Percentiles rank a stretch among this genome's conserved stretches.
phyloP scores from a whole-genome alignment of 768 basidiomycete species.

The Xanthoconium purpureum region DNA sequence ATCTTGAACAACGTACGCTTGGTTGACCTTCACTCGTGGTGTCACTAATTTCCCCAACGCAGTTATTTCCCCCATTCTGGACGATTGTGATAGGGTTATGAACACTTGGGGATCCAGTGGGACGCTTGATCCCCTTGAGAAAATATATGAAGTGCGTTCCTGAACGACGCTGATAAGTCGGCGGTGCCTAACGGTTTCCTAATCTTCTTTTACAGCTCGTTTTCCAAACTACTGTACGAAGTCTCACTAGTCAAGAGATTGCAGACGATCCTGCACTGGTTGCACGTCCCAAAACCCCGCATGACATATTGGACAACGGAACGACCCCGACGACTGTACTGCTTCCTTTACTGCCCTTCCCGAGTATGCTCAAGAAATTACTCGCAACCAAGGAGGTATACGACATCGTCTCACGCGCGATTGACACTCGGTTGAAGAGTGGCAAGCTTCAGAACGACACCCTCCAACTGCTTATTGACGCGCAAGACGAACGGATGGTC shows the following conservation, averaged over 20 bases:
- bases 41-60: constrained; percentile 11
- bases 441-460: constrained; percentile 61
- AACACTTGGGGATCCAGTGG: constrained; percentile 64
- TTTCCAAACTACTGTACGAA: constrained; percentile 72
- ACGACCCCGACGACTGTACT: constrained; percentile 73
- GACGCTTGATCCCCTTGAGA: constrained; percentile 68
- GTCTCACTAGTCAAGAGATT: constrained; percentile 65
- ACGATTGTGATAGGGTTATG: constrained; percentile 61
- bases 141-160: constrained; percentile 57
- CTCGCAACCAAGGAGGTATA: constrained; percentile 76
- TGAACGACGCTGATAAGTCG: neutral
- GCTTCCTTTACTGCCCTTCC: constrained; percentile 73
- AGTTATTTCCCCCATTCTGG: constrained; percentile 67
- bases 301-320: constrained; percentile 64
- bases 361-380: constrained; percentile 67
- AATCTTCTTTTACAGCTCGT: constrained; percentile 43
- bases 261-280: constrained; percentile 63
- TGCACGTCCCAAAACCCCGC: constrained; percentile 57
- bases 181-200: neutral
- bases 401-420: constrained; percentile 57
- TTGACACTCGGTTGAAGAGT: constrained; percentile 55
- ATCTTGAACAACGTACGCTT: constrained; percentile 55
- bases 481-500: constrained; percentile 61
- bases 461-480: constrained; percentile 71
- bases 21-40: neutral